A percentile compares a stretch with the other conserved stretches of the same genome.
Conservation (phyloP, 2,329 filamentous ascomycete genomes). For the Trichoderma sp. region DNA sequence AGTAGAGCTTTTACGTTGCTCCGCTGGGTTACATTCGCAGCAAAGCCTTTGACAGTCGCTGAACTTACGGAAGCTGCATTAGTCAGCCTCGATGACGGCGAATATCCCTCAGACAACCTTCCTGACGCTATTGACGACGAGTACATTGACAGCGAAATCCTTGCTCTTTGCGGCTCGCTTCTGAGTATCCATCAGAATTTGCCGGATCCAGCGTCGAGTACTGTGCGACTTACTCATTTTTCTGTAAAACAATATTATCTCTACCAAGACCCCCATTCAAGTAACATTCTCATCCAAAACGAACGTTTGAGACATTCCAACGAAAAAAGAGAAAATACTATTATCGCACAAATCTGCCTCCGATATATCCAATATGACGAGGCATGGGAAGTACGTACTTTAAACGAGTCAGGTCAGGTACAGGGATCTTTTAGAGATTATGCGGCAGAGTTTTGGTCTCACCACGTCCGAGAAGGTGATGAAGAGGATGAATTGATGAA, state of each 20-base stretch:
- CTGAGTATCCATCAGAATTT: conserved; percentile 34
- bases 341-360: conserved; percentile 7
- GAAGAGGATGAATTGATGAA: neutral
- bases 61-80: conserved; percentile 36
- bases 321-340: neutral
- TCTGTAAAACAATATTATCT: conserved; percentile 33
- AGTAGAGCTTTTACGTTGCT: conserved; percentile 38
- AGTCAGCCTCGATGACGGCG: conserved; percentile 32
- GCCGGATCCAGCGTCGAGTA: neutral
- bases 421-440: conserved; percentile 3
- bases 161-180: conserved; percentile 38
- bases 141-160: conserved; percentile 38
- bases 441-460: conserved; percentile 11
- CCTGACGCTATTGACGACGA: conserved; percentile 37
- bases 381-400: neutral
- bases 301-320: neutral
- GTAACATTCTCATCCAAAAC: neutral
- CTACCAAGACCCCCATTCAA: neutral
- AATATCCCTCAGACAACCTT: conserved; percentile 34
- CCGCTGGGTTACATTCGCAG: conserved; percentile 38
- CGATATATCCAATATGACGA: conserved; percentile 5
- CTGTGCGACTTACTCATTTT: conserved; percentile 34
- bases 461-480: neutral
- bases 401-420: neutral
- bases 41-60: conserved; percentile 32